A percentile compares a stretch with the other conserved stretches of the same genome.
phyloP scores from a whole-genome alignment of 495 filamentous ascomycete genomes.

The Friedmanniomyces simplex region DNA sequence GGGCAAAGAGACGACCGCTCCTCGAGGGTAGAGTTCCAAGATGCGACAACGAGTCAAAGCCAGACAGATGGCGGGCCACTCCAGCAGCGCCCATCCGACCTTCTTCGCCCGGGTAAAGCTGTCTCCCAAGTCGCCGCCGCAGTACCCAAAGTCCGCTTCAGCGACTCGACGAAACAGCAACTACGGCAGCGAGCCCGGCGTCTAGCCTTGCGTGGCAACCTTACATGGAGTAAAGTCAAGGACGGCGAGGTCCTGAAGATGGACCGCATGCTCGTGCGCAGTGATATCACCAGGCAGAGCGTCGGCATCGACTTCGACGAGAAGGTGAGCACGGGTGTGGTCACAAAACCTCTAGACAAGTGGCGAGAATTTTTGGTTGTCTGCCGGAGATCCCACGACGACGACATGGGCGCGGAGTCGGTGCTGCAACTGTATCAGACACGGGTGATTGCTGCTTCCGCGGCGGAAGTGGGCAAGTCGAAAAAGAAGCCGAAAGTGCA shows the following conservation, averaged over 20 bases:
- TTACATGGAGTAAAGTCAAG: conserved; percentile 28
- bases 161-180: conserved; percentile 22
- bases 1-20: conserved; percentile 2
- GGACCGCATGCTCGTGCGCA: conserved; percentile 62
- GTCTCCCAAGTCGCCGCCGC: not conserved
- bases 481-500: conserved; percentile 47
- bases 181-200: conserved; percentile 24
- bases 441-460: conserved; percentile 44
- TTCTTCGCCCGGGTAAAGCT: not conserved
- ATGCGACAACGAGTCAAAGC: not conserved
- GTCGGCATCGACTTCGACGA: conserved; percentile 53
- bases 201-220: conserved; percentile 20
- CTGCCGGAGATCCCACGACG: conserved; percentile 41
- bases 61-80: conserved; percentile 1
- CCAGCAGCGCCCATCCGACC: not conserved
- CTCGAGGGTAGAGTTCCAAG: not conserved
- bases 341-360: conserved; percentile 51
- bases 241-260: conserved; percentile 62
- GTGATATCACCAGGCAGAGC: conserved; percentile 46
- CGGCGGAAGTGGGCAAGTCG: conserved; percentile 42
- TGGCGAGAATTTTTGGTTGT: conserved; percentile 67
- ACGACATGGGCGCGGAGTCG: conserved; percentile 40
- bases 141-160: conserved; percentile 12
- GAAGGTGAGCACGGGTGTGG: conserved; percentile 51
- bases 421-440: conserved; percentile 60